Evolutionary conservation across 192 early-diverging fungal genomes (phyloP).

Genomic region (Rhizophagus clarus): DNA sequence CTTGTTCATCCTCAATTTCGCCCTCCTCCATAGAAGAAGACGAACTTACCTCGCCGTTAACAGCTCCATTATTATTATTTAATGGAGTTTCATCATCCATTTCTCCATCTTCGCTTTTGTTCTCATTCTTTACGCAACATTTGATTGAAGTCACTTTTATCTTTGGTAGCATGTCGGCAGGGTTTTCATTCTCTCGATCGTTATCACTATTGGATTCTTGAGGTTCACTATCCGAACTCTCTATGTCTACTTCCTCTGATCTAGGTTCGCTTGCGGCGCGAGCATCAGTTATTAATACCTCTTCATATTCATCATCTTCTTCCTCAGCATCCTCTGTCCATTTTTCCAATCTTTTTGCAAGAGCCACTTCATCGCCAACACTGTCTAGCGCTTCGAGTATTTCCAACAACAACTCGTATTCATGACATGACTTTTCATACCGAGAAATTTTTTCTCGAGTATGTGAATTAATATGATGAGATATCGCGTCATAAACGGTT

Average conservation of each 20-base stretch:
- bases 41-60: conserved; percentile 22
- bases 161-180: background rate
- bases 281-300: background rate
- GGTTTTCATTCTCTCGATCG: background rate
- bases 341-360: conserved; percentile 28
- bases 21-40: conserved; percentile 23
- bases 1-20: conserved; percentile 5
- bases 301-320: background rate
- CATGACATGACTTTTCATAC: conserved; percentile 32
- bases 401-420: conserved; percentile 30
- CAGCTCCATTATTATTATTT: background rate
- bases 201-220: background rate
- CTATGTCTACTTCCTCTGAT: background rate
- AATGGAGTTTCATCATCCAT: background rate
- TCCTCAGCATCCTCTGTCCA: conserved; percentile 1
- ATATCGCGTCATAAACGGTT: conserved; percentile 5
- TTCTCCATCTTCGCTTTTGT: conserved; percentile 11
- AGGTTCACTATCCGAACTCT: background rate
- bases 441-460: conserved; percentile 31
- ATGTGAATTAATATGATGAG: conserved; percentile 28
- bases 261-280: background rate
- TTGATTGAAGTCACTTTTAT: background rate
- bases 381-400: conserved; percentile 28
- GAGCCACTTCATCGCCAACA: conserved; percentile 8
- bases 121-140: background rate